Evolutionary conservation across 2,329 filamentous ascomycete species (phyloP), one percentile per base, ranked within the genome.

Genomic region (Fusarium nanum): DNA sequence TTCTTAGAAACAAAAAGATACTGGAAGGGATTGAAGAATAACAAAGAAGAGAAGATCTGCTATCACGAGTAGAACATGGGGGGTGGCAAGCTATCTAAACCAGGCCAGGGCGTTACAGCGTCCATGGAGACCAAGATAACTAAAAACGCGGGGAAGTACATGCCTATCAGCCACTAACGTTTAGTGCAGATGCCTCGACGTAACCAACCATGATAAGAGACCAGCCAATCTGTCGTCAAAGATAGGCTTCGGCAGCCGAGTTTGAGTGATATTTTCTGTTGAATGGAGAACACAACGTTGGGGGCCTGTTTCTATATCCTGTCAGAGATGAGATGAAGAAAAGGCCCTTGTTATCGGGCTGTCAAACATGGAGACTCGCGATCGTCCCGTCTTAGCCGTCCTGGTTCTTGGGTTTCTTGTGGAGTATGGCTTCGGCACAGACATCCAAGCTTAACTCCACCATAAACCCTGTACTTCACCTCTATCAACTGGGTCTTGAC

Each of bases 61-160:
- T 45, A 50, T 68, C 27, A 46, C 48, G 45, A 54, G 25, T 27
- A 54, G 14, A 54, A 44, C 41, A 41, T 45, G 46, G 60, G 42
- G 60, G 53, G 66, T 58, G 67, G 67, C 56, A 70, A 55, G 44
- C 30, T 66, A 63, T 63, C 52, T 56, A 42, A 3, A 22, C 22
- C 22, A 22, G 5, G 44, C 44, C 44, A 28, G 25, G 23, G 12
- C 44, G 25, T 46, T n/a, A 48, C 32, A 60, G 37, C 48, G 27
- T 37, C 30, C 40, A 41, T 57, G 58, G 57, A 49, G 63, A 30
- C 59, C 27, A 20, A 71, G 68, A 71, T 70, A 70, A 52, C 34
- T 37, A 52, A 55, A 71, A 69, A 28, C 68, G 68, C 68, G 68
- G 68, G 68, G 68, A 70, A 70, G 42, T 65, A 45, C 48, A 71